Evolutionary conservation across 2,329 filamentous ascomycete genomes (phyloP), one percentile per base, ranked within the genome.

Genomic region (Aureobasidium vineae): DNA sequence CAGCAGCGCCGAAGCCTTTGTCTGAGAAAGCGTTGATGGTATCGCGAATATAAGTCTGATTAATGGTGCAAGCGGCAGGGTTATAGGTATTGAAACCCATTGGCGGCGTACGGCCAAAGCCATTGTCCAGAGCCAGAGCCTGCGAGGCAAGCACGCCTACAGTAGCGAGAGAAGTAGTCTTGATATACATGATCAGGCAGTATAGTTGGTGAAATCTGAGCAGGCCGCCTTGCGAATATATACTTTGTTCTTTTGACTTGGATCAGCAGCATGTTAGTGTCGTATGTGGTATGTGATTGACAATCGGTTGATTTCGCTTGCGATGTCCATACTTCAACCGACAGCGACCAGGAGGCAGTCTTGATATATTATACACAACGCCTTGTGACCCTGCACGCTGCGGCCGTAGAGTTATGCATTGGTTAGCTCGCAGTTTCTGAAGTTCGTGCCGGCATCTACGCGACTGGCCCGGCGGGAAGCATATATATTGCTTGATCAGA

Each of bases 1-100:
- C 85, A 0, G 83, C 74, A 21, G 53, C 21, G 3, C 23, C 56
- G 28, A 68, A 63, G 5, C 64, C 67, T 26, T 66, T 68, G 26
- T 60, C 59, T 36, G 59, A 43, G n/a, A 73, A 68, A 15, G 69
- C 66, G 36, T 68, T 66, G 56, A 73, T 72, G 0, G 70, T 70
- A 26, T 36, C 65, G 13, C 68, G 52, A 2, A 72, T 54, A 41
- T 67, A 71, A 13, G 70, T 66, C 28, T 68, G 64, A 21, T 73
- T 72, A n/a, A 67, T 68, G 2, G 69, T 67, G 43, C 72, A 73
- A 5, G 60, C 70, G 6, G 70, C 67, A 38, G 69, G 70, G 52
- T 73, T 73, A 50, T 73, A 72, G 28, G 70, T 73, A 64, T 72
- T 72, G 70, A 70, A 72, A 8, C 72, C 72, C 67, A 73, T 68